phyloP scores from a whole-genome alignment of 2,329 filamentous ascomycete species.

The Neopestalotiopsis sp. region DNA sequence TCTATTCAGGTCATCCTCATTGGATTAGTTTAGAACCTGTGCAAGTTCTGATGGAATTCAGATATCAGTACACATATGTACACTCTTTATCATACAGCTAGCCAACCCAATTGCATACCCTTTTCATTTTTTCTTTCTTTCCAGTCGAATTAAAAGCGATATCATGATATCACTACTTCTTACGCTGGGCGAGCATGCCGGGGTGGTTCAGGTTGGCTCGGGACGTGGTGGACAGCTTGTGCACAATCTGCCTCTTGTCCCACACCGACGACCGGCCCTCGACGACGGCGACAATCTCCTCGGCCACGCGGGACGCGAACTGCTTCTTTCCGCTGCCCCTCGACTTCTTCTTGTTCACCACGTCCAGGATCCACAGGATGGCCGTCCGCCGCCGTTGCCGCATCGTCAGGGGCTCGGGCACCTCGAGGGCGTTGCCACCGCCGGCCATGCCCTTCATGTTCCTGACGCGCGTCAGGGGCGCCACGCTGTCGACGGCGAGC shows the following conservation, averaged over 20 bases:
- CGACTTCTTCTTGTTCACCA: conserved; percentile 78
- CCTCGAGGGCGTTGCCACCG: conserved; percentile 82
- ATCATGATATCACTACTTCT: neutral
- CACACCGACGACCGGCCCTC: conserved; percentile 85
- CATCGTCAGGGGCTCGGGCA: conserved; percentile 77
- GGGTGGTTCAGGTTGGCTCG: conserved; percentile 70
- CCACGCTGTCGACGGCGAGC: conserved; percentile 89
- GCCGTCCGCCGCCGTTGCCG: conserved; percentile 80
- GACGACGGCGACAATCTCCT: conserved; percentile 85
- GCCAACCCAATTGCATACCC: neutral
- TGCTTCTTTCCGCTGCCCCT: conserved; percentile 72
- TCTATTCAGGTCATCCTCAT: neutral
- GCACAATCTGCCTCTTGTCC: conserved; percentile 78
- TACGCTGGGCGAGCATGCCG: conserved; percentile 14
- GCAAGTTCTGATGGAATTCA: conserved; percentile 1
- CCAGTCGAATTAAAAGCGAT: neutral
- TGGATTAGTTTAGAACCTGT: neutral
- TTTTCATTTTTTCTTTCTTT: neutral
- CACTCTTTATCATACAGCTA: conserved; percentile 14
- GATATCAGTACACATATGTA: conserved; percentile 18
- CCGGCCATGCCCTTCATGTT: conserved; percentile 79
- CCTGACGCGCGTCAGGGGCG: conserved; percentile 82
- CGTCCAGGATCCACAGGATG: conserved; percentile 87
- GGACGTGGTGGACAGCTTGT: conserved; percentile 80
- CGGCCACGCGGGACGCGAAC: conserved; percentile 79